Conservation (phyloP, 495 filamentous ascomycete species). For the Xylaria curta region DNA sequence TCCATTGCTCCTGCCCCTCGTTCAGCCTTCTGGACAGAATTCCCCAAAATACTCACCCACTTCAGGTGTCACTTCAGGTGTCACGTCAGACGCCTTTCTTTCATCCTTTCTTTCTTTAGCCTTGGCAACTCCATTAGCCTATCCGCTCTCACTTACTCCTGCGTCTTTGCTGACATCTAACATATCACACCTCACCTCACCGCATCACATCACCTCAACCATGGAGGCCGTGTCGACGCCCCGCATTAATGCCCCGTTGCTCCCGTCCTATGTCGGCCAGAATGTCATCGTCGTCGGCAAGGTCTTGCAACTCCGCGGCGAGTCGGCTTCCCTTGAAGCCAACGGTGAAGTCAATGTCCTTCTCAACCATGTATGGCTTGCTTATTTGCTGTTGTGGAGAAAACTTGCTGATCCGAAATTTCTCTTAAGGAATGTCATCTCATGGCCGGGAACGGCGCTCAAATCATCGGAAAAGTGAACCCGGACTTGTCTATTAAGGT, state of each 20-base stretch:
- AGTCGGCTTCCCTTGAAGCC: slow-evolving; percentile 78
- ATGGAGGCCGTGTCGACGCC: slow-evolving; percentile 67
- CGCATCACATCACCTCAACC: neutral
- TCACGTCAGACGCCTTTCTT: neutral
- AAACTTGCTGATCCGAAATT: slow-evolving; percentile 10
- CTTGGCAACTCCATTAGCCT: neutral
- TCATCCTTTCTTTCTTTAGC: neutral
- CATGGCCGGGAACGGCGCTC: slow-evolving; percentile 76
- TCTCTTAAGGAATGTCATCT: slow-evolving; percentile 73
- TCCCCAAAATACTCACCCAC: no score
- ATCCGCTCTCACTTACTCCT: neutral
- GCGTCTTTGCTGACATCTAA: neutral
- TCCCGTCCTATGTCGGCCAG: slow-evolving; percentile 70
- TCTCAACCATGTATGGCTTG: slow-evolving; percentile 68
- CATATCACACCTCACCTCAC: neutral
- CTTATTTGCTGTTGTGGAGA: neutral
- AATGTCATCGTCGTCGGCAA: slow-evolving; percentile 88
- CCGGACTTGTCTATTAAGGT: slow-evolving; percentile 77
- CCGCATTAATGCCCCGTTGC: slow-evolving; percentile 70
- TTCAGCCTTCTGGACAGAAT: neutral
- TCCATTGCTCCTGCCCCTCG: neutral
- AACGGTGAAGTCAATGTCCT: slow-evolving; percentile 74
- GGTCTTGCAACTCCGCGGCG: slow-evolving; percentile 78
- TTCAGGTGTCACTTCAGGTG: no score
- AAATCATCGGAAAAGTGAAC: slow-evolving; percentile 92